Evolutionary conservation across 2,329 filamentous ascomycete genomes (phyloP).

Genomic region (Ceratocystiopsis minuta): DNA sequence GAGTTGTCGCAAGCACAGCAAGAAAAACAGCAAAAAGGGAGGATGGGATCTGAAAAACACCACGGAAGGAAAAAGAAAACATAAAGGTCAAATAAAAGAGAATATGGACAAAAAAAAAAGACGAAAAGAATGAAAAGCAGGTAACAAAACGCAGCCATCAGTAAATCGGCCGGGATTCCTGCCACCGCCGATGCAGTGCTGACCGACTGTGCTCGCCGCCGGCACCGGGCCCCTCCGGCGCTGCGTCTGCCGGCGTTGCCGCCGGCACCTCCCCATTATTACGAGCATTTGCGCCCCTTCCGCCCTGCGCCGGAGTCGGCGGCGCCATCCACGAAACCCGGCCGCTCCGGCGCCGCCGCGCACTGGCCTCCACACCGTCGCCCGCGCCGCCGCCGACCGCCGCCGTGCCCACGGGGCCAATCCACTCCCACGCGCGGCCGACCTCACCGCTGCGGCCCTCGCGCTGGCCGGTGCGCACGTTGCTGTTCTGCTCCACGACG

Average conservation of each 20-base stretch:
- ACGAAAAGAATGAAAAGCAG: neutral
- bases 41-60: conserved; percentile 15
- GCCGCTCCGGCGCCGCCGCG: conserved; percentile 30
- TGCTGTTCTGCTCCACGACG: conserved; percentile 86
- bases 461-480: conserved; percentile 61
- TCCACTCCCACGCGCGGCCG: conserved; percentile 52
- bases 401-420: conserved; percentile 35
- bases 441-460: conserved; percentile 48
- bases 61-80: no score
- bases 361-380: conserved; percentile 1
- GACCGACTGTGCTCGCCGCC: conserved; percentile 12
- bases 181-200: conserved; percentile 19
- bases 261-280: conserved; percentile 18
- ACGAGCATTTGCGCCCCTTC: conserved; percentile 14
- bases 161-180: conserved; percentile 20
- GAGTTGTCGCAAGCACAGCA: neutral
- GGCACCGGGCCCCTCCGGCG: conserved; percentile 22
- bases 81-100: neutral
- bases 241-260: conserved; percentile 7
- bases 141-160: conserved; percentile 7
- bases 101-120: neutral
- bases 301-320: conserved; percentile 11
- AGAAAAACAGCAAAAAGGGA: conserved; percentile 34
- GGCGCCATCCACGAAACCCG: conserved; percentile 30
- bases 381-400: conserved; percentile 14